Percentiles rank a stretch among this genome's conserved stretches.
Conservation (phyloP, 2,329 filamentous ascomycete genomes). For the Fusarium austroafricanum region DNA sequence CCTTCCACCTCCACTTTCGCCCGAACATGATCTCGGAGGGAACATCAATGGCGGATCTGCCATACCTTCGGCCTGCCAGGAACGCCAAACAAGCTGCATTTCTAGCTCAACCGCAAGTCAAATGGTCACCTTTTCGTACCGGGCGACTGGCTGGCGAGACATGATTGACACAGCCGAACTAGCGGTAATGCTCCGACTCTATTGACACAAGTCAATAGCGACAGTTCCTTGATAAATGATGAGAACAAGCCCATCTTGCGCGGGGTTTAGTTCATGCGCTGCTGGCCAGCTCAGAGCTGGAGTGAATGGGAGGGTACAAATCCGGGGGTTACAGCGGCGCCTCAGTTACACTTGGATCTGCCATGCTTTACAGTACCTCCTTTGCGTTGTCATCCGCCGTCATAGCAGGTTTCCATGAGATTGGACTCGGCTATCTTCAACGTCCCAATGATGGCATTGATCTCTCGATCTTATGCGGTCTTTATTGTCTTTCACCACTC, state of each 20-base stretch:
- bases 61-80: conserved; percentile 34
- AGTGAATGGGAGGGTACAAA: conserved; percentile 22
- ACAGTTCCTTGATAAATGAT: conserved; percentile 15
- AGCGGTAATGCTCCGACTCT: conserved; percentile 20
- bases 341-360: conserved; percentile 1
- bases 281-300: conserved; percentile 4
- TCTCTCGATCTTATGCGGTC: conserved; percentile 14
- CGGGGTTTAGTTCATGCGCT: conserved; percentile 31
- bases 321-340: conserved; percentile 16
- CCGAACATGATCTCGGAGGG: conserved; percentile 2
- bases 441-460: conserved; percentile 19
- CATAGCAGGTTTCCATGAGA: conserved; percentile 22
- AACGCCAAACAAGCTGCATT: conserved; percentile 30
- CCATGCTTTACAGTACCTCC: not conserved
- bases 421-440: conserved; percentile 8
- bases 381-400: not conserved
- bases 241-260: conserved; percentile 6
- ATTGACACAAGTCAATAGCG: not conserved
- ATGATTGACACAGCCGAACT: conserved; percentile 22
- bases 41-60: conserved; percentile 37
- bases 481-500: not conserved
- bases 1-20: conserved; percentile 5
- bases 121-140: conserved; percentile 17
- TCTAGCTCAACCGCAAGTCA: conserved; percentile 22
- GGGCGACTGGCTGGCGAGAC: conserved; percentile 11